A percentile compares a stretch with the other conserved stretches of the same genome.
These are phyloP conservation scores for Talaromyces ruber DNA, from an alignment of 495 filamentous ascomycete genomes.

Conservation along the genomic window DNA sequence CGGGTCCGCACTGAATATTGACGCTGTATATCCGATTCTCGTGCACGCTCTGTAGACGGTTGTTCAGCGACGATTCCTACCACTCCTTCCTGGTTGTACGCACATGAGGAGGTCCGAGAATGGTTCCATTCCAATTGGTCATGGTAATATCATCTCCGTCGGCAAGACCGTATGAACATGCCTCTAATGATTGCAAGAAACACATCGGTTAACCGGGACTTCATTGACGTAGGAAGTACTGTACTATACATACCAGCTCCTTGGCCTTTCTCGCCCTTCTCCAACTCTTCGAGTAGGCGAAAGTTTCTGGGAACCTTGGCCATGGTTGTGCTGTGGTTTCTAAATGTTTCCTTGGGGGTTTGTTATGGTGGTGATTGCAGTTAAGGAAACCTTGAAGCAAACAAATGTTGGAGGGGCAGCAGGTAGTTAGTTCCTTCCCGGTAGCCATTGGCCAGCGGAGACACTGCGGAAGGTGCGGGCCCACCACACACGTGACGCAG, in stretches of 20 bases:
- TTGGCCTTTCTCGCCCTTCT: slow-evolving; percentile 96
- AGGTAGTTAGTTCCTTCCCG: background rate
- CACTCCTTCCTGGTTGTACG: slow-evolving; percentile 18
- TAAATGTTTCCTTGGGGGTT: background rate
- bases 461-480: background rate
- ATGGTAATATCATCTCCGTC: slow-evolving; percentile 94
- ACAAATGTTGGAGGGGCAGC: slow-evolving; percentile 6
- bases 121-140: slow-evolving; percentile 98
- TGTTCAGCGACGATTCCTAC: slow-evolving; percentile 10
- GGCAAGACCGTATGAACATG: slow-evolving; percentile 91
- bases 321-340: background rate
- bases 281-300: slow-evolving; percentile 89
- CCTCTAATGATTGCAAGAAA: slow-evolving; percentile 49
- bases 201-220: slow-evolving; percentile 6
- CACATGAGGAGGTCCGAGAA: slow-evolving; percentile 94
- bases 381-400: background rate
- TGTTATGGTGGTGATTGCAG: background rate
- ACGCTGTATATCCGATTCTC: slow-evolving; percentile 98
- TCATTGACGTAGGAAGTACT: background rate
- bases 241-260: slow-evolving; percentile 62
- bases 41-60: slow-evolving; percentile 64
- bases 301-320: slow-evolving; percentile 95
- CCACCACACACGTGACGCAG: background rate
- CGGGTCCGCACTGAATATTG: slow-evolving; percentile 88
- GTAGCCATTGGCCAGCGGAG: background rate